Evolutionary conservation across 345 rosid genomes (phyloP), one percentile per base, ranked within the genome.

Genomic region (Lagerstroemia speciosa): DNA sequence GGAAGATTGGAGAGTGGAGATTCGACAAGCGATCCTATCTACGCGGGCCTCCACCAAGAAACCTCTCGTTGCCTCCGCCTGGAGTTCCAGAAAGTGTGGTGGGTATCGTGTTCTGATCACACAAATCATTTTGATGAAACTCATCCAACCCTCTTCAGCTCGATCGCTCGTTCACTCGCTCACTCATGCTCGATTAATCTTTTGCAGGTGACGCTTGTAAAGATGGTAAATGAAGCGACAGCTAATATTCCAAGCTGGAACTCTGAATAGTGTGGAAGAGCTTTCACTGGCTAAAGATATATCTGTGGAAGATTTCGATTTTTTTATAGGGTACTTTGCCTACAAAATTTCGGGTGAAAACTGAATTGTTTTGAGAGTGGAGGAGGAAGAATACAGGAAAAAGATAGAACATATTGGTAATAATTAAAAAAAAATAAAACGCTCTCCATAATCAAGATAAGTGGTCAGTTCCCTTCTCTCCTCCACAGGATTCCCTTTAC

Each of bases 51-150:
- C 96, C 87, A 2, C 92, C 91, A 0, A 84, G 73, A 82, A 93
- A 93, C 76, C 80, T 91, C 48, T 34, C 94, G 22, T 68, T 89
- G 84, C 97, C 98, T 29, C 98, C 98, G 74, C 92, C 76, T 7
- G 94, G 96, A 71, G 98, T 82, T 71, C 92, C 98, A 11, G 97
- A 93, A 82, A 91, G 96, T 79, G 97, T 93, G 94, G 98, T 93
- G 89, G 46, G 97, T 75, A 48, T 22, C 6, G 19, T 43, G 15
- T 43, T 43, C 48, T 2, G 48, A 11, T 38, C 43, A 38, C 43
- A 14, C 6, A 38, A 15, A 11, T 43, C 20, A 15, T 43, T 43
- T 15, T 12, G n/a, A 22, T 6, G n/a, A 22, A 48, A 22, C 55
- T 22, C 5, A 8, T 19, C 8, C 24, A 48, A 24, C 26, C 55